Percentiles rank a stretch among this genome's conserved stretches.
Conservation (phyloP, 176 grass and related monocot species). For the Neostapfia colusana region DNA sequence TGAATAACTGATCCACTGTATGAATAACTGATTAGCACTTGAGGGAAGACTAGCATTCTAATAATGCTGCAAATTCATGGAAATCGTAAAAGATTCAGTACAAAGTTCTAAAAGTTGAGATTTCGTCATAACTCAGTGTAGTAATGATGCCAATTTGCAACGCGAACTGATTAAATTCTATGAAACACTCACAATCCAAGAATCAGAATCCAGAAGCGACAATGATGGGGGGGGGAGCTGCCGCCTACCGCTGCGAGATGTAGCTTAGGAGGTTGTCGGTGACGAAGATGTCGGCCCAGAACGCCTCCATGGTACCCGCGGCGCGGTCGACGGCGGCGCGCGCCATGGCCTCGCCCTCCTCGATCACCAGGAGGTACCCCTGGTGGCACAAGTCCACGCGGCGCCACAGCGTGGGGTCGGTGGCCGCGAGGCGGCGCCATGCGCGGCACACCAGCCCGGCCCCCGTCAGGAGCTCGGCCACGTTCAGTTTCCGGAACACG, state of each 20-base stretch:
- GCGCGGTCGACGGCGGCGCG: slow-evolving; percentile 38
- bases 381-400: slow-evolving; percentile 43
- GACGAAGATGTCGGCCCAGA: slow-evolving; percentile 40
- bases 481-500: slow-evolving; percentile 45
- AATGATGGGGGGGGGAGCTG: not conserved
- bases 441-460: slow-evolving; percentile 46
- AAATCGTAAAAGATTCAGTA: not conserved
- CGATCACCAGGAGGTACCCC: slow-evolving; percentile 24
- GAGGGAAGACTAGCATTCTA: not conserved
- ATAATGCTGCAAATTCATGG: not conserved
- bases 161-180: not conserved
- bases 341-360: slow-evolving; percentile 45
- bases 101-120: not conserved
- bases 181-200: not conserved
- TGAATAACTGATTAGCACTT: not conserved
- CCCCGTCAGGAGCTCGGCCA: slow-evolving; percentile 31
- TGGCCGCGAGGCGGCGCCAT: slow-evolving; percentile 36
- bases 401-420: slow-evolving; percentile 44
- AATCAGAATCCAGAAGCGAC: not conserved
- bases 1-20: not conserved
- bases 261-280: slow-evolving; percentile 42
- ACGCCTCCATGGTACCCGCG: slow-evolving; percentile 36
- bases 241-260: slow-evolving; percentile 31
- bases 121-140: not conserved
- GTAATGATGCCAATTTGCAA: not conserved